These are phyloP conservation scores for Entomortierella beljakovae DNA, from an alignment of 192 early-diverging fungal species.

Conservation along the genomic window DNA sequence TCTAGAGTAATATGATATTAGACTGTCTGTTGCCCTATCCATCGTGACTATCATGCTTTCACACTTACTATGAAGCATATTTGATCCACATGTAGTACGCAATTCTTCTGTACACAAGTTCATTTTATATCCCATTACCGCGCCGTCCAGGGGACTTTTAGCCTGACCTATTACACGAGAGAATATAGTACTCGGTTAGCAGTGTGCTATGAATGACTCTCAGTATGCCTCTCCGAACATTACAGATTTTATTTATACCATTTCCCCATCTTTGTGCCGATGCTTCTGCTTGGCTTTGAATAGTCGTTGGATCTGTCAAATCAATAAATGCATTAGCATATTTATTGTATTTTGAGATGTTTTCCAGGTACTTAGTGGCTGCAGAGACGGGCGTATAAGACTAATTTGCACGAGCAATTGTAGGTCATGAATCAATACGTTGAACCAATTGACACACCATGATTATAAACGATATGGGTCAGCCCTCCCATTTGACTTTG, in stretches of 20 bases:
- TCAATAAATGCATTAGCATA: constrained; percentile 60
- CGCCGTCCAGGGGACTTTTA: constrained; percentile 68
- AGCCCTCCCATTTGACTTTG: no score
- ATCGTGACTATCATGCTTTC: background rate
- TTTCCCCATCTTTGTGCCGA: constrained; percentile 42
- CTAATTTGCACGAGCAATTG: background rate
- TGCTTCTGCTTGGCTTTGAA: constrained; percentile 34
- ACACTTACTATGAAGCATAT: constrained; percentile 68
- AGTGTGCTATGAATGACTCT: background rate
- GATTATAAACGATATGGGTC: no score
- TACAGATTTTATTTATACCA: constrained; percentile 16
- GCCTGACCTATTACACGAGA: constrained; percentile 8
- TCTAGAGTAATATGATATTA: constrained; percentile 46
- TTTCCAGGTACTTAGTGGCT: constrained; percentile 29
- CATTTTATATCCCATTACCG: constrained; percentile 82
- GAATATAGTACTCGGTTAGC: background rate
- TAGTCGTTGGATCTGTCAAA: constrained; percentile 24
- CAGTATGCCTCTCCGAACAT: background rate
- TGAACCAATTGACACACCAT: background rate
- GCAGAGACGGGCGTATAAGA: constrained; percentile 19
- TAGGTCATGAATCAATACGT: background rate
- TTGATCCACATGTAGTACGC: constrained; percentile 84
- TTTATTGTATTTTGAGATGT: constrained; percentile 49
- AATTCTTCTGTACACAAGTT: constrained; percentile 75
- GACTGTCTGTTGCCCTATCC: background rate